A percentile compares a stretch with the other conserved stretches of the same genome.
phyloP scores from a whole-genome alignment of 495 filamentous ascomycete genomes.

The Parathielavia appendiculata region DNA sequence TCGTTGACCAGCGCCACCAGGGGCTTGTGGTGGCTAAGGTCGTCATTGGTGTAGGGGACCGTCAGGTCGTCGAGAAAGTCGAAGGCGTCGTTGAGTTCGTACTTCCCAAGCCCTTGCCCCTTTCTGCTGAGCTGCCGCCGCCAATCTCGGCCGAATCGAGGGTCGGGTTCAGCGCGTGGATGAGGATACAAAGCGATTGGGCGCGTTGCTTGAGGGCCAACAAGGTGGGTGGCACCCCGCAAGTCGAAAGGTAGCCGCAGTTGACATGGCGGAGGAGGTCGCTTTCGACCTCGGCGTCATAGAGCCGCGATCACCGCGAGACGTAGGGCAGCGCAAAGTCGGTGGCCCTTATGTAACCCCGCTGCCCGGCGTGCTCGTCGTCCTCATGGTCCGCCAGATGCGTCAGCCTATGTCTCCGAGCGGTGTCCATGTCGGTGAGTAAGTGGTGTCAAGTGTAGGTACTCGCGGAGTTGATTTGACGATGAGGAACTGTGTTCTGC shows the following conservation, averaged over 20 bases:
- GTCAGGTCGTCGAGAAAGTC: slow-evolving; percentile 48
- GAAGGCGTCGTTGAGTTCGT: slow-evolving; percentile 38
- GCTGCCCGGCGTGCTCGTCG: slow-evolving; percentile 22
- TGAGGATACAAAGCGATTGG: slow-evolving; percentile 47
- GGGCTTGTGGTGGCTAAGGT: slow-evolving; percentile 40
- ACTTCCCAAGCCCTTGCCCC: slow-evolving; percentile 7
- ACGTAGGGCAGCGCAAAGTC: slow-evolving; percentile 33
- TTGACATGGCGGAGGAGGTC: slow-evolving; percentile 41
- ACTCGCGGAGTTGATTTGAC: neutral
- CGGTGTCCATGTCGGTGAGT: slow-evolving; percentile 8
- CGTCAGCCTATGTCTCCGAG: slow-evolving; percentile 6
- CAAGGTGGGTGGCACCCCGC: slow-evolving; percentile 43
- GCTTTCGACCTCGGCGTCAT: slow-evolving; percentile 15
- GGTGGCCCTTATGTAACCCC: slow-evolving; percentile 32
- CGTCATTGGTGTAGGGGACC: slow-evolving; percentile 41
- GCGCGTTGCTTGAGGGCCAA: slow-evolving; percentile 52
- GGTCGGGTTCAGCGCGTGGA: slow-evolving; percentile 40
- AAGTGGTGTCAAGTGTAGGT: neutral
- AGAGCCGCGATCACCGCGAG: slow-evolving; percentile 28
- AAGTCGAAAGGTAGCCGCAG: slow-evolving; percentile 49
- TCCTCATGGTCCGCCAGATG: slow-evolving; percentile 31
- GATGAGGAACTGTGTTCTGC: neutral
- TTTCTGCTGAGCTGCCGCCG: slow-evolving; percentile 10
- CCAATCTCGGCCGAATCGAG: slow-evolving; percentile 26
- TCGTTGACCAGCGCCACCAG: slow-evolving; percentile 45